Conservation (phyloP, 345 rosid genomes). For the Theobroma cacao region DNA sequence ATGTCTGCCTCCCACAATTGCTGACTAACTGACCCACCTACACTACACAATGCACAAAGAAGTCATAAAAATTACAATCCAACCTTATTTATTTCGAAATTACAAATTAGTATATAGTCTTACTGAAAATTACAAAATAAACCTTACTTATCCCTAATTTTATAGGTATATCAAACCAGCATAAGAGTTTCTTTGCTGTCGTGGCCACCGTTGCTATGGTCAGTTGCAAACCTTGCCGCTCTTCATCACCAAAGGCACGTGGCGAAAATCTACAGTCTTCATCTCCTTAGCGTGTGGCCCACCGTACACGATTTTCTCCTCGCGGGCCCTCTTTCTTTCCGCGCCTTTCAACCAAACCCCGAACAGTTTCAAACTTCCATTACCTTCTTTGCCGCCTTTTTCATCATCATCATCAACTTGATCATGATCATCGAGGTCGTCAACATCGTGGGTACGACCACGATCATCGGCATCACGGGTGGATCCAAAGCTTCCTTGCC, state of each 20-base stretch:
- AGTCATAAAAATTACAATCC: neutral
- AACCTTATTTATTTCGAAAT: neutral
- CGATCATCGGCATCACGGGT: conserved; percentile 18
- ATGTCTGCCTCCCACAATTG: conserved; percentile 11
- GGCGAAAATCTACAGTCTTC: conserved; percentile 37
- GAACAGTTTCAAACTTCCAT: conserved; percentile 62
- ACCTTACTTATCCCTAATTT: neutral
- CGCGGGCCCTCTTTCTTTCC: conserved; percentile 64
- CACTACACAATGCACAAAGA: neutral
- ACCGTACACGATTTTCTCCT: conserved; percentile 44
- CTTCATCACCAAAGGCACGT: conserved; percentile 45
- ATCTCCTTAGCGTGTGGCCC: conserved; percentile 56
- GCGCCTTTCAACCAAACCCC: conserved; percentile 72
- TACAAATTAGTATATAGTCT: too few species aligned
- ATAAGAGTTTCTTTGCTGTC: neutral
- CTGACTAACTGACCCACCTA: conserved; percentile 5
- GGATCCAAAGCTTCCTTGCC: conserved; percentile 37
- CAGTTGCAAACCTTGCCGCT: conserved; percentile 74
- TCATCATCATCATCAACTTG: conserved; percentile 7
- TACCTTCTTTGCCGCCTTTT: conserved; percentile 23
- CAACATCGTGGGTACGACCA: conserved; percentile 8
- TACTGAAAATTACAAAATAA: neutral
- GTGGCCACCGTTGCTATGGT: neutral
- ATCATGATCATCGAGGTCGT: conserved; percentile 16
- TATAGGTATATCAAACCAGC: neutral